A percentile compares a stretch with the other conserved stretches of the same genome.
Evolutionary conservation across 1,284 basidiomycete species (phyloP).

Genomic region (Mycena sp.): DNA sequence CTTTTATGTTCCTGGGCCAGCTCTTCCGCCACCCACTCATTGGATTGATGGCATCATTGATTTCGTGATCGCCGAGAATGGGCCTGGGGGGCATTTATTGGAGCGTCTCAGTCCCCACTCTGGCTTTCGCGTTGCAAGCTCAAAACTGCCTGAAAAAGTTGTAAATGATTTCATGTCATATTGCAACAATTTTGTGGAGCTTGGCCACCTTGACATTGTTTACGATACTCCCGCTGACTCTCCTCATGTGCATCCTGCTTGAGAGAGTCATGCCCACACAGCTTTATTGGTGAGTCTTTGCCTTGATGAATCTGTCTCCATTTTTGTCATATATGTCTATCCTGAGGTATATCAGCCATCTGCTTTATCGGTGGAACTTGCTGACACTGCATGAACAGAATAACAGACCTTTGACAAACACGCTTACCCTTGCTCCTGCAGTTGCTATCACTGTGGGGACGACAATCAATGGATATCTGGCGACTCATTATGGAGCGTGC

Average conservation of each 20-base stretch:
- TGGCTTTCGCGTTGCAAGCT: neutral
- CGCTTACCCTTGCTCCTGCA: neutral
- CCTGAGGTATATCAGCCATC: neutral
- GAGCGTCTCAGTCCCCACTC: neutral
- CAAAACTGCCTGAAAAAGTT: neutral
- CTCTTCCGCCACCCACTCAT: neutral
- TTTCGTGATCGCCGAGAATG: neutral
- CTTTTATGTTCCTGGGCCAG: slow-evolving; percentile 1
- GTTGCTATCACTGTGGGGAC: neutral
- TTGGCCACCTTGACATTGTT: neutral
- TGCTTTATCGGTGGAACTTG: neutral
- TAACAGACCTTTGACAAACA: neutral
- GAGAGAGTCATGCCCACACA: neutral
- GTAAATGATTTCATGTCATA: neutral
- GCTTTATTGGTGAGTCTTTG: neutral
- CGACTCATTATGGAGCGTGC: neutral
- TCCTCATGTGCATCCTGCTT: neutral
- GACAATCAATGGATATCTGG: neutral
- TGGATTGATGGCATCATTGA: neutral
- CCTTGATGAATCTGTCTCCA: neutral
- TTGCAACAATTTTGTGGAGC: neutral
- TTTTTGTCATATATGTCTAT: slow-evolving; percentile 2
- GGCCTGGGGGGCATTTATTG: neutral
- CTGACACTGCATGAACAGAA: neutral
- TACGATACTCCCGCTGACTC: neutral